Percentiles rank a stretch among this genome's conserved stretches.
Evolutionary conservation across 805 yeast genomes (phyloP).

Genomic region (Wickerhamiella musiphila): DNA sequence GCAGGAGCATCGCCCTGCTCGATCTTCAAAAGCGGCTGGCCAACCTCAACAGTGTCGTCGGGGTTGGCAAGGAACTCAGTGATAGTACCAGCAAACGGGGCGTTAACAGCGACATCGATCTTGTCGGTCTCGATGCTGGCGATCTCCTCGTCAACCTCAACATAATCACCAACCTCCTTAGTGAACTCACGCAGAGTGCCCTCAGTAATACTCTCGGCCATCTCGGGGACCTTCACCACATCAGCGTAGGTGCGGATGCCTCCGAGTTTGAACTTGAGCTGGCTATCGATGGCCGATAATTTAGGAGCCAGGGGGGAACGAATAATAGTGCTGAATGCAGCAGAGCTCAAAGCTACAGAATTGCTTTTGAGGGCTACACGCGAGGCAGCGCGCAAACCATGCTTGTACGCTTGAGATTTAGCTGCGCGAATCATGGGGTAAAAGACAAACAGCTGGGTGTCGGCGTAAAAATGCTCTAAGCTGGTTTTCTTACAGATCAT

Average conservation of each 20-base stretch:
- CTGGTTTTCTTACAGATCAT: too few species aligned
- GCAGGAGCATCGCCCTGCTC: constrained; percentile 60
- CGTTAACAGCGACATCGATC: constrained; percentile 91
- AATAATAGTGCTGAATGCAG: too few species aligned
- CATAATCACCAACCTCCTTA: constrained; percentile 69
- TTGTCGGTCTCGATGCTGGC: constrained; percentile 98
- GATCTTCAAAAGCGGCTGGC: constrained; percentile 76
- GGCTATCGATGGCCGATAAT: too few species aligned
- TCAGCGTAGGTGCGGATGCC: constrained; percentile 19
- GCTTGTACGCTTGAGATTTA: constrained; percentile 3
- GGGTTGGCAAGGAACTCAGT: constrained; percentile 65
- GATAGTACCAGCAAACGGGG: constrained; percentile 83
- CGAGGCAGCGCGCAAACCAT: not conserved
- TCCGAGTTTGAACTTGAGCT: too few species aligned
- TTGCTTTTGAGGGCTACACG: not conserved
- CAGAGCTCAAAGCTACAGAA: too few species aligned
- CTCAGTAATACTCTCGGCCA: constrained; percentile 97
- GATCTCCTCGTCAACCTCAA: constrained; percentile 69
- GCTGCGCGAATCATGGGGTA: constrained; percentile 2
- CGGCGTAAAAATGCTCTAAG: too few species aligned
- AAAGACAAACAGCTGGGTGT: too few species aligned
- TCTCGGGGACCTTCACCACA: constrained; percentile 79
- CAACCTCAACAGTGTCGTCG: constrained; percentile 90
- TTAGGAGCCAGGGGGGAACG: too few species aligned
- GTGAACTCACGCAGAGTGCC: constrained; percentile 62